These are phyloP conservation scores for Eutrema yunnanense DNA, from an alignment of 345 rosid species.

Conservation along the genomic window DNA sequence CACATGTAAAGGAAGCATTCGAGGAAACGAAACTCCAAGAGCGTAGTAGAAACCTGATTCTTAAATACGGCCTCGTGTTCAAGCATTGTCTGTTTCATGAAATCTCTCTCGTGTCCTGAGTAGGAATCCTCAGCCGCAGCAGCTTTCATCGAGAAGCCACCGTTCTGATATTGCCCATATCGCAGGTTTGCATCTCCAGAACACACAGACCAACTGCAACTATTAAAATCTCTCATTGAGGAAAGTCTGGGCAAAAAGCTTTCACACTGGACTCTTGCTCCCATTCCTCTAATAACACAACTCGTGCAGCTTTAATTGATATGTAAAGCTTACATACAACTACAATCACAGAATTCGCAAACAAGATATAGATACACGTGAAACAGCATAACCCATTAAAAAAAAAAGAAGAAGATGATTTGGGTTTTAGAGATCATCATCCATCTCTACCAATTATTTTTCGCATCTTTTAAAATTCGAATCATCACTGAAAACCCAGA, in stretches of 20 bases:
- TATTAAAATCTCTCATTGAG: slow-evolving; percentile 64
- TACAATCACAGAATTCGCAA: neutral
- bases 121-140: slow-evolving; percentile 37
- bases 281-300: slow-evolving; percentile 50
- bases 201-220: slow-evolving; percentile 53
- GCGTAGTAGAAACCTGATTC: slow-evolving; percentile 52
- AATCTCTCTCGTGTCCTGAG: slow-evolving; percentile 48
- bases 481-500: slow-evolving; percentile 2
- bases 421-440: neutral
- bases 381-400: neutral
- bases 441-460: neutral
- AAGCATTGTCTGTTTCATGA: slow-evolving; percentile 67
- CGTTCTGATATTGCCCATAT: slow-evolving; percentile 43
- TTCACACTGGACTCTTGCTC: slow-evolving; percentile 61
- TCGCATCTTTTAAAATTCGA: neutral
- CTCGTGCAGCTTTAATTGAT: neutral
- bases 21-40: neutral
- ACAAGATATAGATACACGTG: neutral
- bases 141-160: slow-evolving; percentile 40
- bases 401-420: neutral
- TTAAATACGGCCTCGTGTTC: slow-evolving; percentile 80
- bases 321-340: neutral
- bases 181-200: slow-evolving; percentile 41
- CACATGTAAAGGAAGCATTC: neutral
- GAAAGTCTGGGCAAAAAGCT: slow-evolving; percentile 50